Base-by-base conservation (phyloP, 192 early-diverging fungal genomes). In the Piromyces sp. region DNA sequence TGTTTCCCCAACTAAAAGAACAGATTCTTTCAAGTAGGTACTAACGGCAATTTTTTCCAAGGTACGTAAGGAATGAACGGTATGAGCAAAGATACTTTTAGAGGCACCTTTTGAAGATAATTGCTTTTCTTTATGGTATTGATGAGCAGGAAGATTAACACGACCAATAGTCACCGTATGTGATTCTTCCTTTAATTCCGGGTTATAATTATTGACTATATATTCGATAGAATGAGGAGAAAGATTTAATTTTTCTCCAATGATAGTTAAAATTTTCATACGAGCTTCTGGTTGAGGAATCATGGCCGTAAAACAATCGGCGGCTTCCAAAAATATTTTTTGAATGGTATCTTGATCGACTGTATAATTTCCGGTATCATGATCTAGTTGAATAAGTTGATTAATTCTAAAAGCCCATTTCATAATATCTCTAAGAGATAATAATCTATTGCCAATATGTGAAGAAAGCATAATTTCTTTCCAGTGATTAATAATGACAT, bases 1-100 rank as follows among this genome's bases (percentile, higher is more conserved):
- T 0, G 98, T 99, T 84, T 99, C 98, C 80, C 98, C 98, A 7
- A 97, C 93, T 19, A 99, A 88, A 30, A 99, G 85, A 0, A 95
- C 90, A 17, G 97, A 95, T 83, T 98, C 96, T 29, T 89, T 89
- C 82, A 95, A 86, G 80, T 89, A 87, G 29, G 95, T 92, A 82
- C 91, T 92, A 12, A 94, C 91, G 17, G 96, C 94, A 29, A 99
- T 86, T 79, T 92, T 89, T 85, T 98, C 96, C 85, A 99, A 83
- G 22, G 97, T 86, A 30, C 94, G 90, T 31, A 93, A 83, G 13
- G 96, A 88, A 79, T 94, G 92, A 0, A 88, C 86, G n/a, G 97
- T 98, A n/a, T 88, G 90, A 13, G 98, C 97, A 87, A 98, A 99
- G 29, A 92, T 91, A 36, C 30, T 31, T 30, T 68, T 68, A 11